Base-by-base conservation (phyloP, 345 rosid species). In the Gossypium turneri region DNA sequence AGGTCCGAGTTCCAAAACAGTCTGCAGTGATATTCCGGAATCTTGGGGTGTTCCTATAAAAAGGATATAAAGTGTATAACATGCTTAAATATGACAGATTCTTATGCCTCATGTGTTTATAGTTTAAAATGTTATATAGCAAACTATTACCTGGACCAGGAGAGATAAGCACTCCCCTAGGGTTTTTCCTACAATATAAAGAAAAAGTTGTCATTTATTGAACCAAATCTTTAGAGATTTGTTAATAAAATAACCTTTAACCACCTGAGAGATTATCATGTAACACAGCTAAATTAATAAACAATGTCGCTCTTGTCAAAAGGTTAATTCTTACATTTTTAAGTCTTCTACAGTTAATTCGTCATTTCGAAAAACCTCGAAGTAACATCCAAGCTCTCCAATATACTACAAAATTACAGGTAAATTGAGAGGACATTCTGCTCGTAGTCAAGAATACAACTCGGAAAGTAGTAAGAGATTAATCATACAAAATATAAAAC, bases 11-110 rank as follows among this genome's bases (percentile, higher is more conserved):
- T 93, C 97, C 82, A 93, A 72, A 79, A 93, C 97, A 13, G 97
- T 90, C 80, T 93, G 93, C 82, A 95, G 78, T 7, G 99, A 93
- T 75, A 95, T 93, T 73, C 98, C 99, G 45, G 99, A 95, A 82
- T 95, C 99, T 79, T 90, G 90, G 61, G 98, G 99, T 7, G 92
- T 29, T 0, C 99, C 99, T 93, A 81, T 12, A 73, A 73, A 77
- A 43, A 62, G 48, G 69, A 38, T 25, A 59, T 9, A 27, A 73
- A 45, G 59, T 9, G 69, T 48, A 48, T 47, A 61, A 4, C 12
- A 25, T 27, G 22, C 70, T 15, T 4, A 68, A 69, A 29, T 9
- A 71, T 43, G 41, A 27, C 43, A 13, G 13, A 22, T 22, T 55
- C 50, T 62, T 44, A 60, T 27, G 76, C 52, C 9, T 67, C 20